Evolutionary conservation across 495 filamentous ascomycete genomes (phyloP).

Genomic region (Hypoxylon subgilvum): DNA sequence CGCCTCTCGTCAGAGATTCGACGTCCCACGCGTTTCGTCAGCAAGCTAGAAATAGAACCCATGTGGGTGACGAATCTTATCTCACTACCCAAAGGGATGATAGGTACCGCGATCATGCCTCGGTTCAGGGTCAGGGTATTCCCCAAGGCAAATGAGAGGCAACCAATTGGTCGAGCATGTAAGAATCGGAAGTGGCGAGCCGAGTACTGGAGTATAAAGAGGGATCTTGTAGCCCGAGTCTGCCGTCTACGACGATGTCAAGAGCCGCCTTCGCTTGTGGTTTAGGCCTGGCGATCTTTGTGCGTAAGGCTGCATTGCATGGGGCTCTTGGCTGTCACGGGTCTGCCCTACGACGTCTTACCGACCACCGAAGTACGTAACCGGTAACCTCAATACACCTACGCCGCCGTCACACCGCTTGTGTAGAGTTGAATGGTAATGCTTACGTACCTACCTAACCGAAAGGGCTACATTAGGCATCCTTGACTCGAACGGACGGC

Average conservation of each 20-base stretch:
- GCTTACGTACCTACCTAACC: too few relatives aligned
- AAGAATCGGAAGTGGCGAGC: background rate
- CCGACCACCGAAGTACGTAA: background rate
- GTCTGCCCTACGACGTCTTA: background rate
- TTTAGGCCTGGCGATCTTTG: constrained; percentile 1
- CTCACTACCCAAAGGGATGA: too few relatives aligned
- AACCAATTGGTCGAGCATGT: background rate
- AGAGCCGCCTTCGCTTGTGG: background rate
- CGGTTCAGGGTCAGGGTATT: background rate
- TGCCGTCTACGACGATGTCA: background rate
- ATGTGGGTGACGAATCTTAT: constrained; percentile 6
- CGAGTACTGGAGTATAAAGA: too few relatives aligned
- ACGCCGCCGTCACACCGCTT: too few relatives aligned
- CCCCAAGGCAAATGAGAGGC: too few relatives aligned
- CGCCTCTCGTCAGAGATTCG: constrained; percentile 22
- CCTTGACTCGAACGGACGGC: too few relatives aligned
- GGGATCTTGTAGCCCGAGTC: too few relatives aligned
- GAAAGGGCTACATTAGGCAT: too few relatives aligned
- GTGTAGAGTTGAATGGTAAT: too few relatives aligned
- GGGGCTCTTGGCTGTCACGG: background rate
- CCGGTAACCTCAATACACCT: too few relatives aligned
- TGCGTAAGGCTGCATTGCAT: constrained; percentile 17
- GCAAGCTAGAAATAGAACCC: constrained; percentile 15
- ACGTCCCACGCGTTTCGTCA: constrained; percentile 14
- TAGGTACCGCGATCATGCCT: background rate